Evolutionary conservation across 768 basidiomycete genomes (phyloP).

Genomic region (Collybia nuda): DNA sequence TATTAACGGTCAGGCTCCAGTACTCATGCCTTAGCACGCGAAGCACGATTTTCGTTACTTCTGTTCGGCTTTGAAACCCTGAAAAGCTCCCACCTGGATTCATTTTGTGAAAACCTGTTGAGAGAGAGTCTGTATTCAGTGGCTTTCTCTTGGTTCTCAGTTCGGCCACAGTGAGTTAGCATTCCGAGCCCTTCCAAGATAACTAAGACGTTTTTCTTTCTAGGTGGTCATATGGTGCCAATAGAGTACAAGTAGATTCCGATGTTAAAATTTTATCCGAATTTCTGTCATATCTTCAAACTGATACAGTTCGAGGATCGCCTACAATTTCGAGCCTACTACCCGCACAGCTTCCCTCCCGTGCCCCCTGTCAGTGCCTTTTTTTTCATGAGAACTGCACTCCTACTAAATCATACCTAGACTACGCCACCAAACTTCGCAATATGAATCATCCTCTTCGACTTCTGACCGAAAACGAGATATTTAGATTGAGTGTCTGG

Average conservation of each 20-base stretch:
- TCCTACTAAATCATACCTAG: slow-evolving; percentile 26
- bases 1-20: slow-evolving; percentile 37
- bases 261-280: slow-evolving; percentile 88
- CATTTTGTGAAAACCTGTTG: slow-evolving; percentile 72
- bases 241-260: slow-evolving; percentile 84
- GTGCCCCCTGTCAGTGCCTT: slow-evolving; percentile 38
- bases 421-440: slow-evolving; percentile 60
- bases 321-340: slow-evolving; percentile 63
- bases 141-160: slow-evolving; percentile 92
- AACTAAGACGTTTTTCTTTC: background rate
- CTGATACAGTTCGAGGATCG: slow-evolving; percentile 65
- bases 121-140: slow-evolving; percentile 76
- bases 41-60: slow-evolving; percentile 86
- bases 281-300: slow-evolving; percentile 74
- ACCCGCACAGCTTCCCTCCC: slow-evolving; percentile 43
- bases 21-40: slow-evolving; percentile 89
- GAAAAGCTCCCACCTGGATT: slow-evolving; percentile 84
- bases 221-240: slow-evolving; percentile 97
- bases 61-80: slow-evolving; percentile 92
- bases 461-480: slow-evolving; percentile 88
- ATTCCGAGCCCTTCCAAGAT: background rate
- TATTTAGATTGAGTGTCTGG: slow-evolving; percentile 87
- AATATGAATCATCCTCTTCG: slow-evolving; percentile 74
- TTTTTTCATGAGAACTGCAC: background rate
- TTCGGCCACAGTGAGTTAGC: slow-evolving; percentile 74